phyloP scores from a whole-genome alignment of 192 early-diverging fungal species.

The Pecoramyces ruminantium region DNA sequence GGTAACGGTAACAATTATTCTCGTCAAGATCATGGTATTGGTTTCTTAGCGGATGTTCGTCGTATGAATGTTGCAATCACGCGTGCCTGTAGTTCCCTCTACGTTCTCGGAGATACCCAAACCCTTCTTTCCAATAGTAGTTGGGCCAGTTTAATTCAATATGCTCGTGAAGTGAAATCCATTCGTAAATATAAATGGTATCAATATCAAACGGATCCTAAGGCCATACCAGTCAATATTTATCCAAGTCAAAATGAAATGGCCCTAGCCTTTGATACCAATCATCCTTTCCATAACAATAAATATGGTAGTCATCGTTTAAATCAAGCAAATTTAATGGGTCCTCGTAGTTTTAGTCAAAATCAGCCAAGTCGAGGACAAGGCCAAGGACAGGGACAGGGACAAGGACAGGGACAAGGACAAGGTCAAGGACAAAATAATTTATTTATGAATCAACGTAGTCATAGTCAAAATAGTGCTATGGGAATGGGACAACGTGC shows the following conservation, averaged over 20 bases:
- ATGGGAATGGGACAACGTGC: background rate
- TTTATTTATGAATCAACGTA: too few relatives aligned
- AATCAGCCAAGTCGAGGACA: too few relatives aligned
- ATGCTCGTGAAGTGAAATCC: constrained; percentile 29
- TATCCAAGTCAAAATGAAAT: background rate
- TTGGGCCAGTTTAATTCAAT: constrained; percentile 58
- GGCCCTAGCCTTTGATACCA: background rate
- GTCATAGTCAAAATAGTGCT: background rate
- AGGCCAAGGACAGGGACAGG: too few relatives aligned
- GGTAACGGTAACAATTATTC: constrained; percentile 12
- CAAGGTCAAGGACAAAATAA: too few relatives aligned
- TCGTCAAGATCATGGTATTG: constrained; percentile 19
- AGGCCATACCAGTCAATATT: background rate
- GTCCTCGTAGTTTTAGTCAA: background rate
- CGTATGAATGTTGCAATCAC: constrained; percentile 88
- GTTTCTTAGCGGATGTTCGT: constrained; percentile 65
- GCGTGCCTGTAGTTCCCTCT: constrained; percentile 64
- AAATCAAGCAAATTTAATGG: background rate
- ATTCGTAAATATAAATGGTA: background rate
- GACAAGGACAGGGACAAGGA: too few relatives aligned
- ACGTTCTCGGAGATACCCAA: constrained; percentile 55
- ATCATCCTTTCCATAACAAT: too few relatives aligned
- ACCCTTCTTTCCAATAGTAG: constrained; percentile 37
- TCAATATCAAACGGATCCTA: background rate
- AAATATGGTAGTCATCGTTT: too few relatives aligned